Base-by-base conservation (phyloP, 345 rosid species). In the Abelmoschus esculentus region DNA sequence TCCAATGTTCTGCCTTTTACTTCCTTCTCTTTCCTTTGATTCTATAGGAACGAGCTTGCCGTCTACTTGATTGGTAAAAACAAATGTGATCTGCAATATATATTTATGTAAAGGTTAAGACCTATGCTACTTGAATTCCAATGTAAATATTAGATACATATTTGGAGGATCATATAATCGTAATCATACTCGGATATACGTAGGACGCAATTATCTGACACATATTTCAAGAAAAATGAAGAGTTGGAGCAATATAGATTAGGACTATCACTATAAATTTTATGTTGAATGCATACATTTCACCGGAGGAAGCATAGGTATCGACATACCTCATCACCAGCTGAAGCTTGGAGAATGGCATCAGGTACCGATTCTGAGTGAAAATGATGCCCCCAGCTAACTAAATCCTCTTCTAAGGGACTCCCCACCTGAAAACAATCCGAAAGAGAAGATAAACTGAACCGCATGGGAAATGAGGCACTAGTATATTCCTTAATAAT, bases 341-440 rank as follows among this genome's bases (percentile, higher is more conserved):
- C 97, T 56, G 99, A 88, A 78, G 90, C 96, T 80, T 90, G 97
- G 65, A 95, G 86, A 69, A 90, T 76, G 66, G 79, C 52, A 78
- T 95, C 99, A 32, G 99, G 97, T 57, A 95, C 93, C 15, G 97
- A 80, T 1, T 78, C 79, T 28, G 96, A 75, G 67, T 78, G 73
- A 77, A 80, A 87, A 75, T 95, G 97, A 84, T 95, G 99, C 29
- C 93, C 96, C 99, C 99, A 95, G 79, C 86, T 85, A 52, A 80
- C 79, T 73, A 95, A 78, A 81, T 95, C 96, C 81, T 95, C 97
- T 79, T 90, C 99, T 72, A 88, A 70, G 7, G 99, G 97, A 70
- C 80, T 82, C 34, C 99, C 97, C 29, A 91, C 88, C 97, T 95
- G 83, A 74, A 74, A 74, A 64, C 32, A 75, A 53, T 47, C 69